Evolutionary conservation across 345 rosid genomes (phyloP).

Genomic region (Eucalyptus camaldulensis): DNA sequence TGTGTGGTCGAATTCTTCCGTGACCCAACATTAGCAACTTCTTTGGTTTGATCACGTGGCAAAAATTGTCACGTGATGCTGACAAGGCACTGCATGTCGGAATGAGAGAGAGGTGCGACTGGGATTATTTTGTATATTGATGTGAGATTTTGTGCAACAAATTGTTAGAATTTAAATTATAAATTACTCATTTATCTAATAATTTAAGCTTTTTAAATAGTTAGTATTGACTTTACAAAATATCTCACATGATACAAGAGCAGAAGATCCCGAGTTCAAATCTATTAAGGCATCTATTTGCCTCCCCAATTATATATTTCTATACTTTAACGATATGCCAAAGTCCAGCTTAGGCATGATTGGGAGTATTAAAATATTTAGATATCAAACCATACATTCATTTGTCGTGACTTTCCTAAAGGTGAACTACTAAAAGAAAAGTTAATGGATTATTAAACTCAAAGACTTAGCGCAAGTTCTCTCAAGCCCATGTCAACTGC

Average conservation of each 20-base stretch:
- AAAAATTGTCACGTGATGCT: not conserved
- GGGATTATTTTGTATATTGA: not conserved
- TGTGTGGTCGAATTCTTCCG: not conserved
- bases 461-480: too few species aligned
- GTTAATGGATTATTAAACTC: too few species aligned
- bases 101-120: not conserved
- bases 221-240: too few species aligned
- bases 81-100: not conserved
- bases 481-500: too few species aligned
- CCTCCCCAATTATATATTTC: too few species aligned
- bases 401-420: too few species aligned
- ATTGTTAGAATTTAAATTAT: not conserved
- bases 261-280: fast-evolving
- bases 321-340: not conserved
- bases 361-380: too few species aligned
- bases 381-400: too few species aligned
- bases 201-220: not conserved
- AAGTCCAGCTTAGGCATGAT: not conserved
- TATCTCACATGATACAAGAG: not conserved
- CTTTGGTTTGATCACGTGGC: not conserved
- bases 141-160: not conserved
- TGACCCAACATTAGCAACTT: not conserved
- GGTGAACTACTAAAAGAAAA: too few species aligned
- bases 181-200: not conserved
- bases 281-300: too few species aligned